A percentile compares a stretch with the other conserved stretches of the same genome.
phyloP scores from a whole-genome alignment of 805 yeast species.

The Scheffersomyces lignosus region DNA sequence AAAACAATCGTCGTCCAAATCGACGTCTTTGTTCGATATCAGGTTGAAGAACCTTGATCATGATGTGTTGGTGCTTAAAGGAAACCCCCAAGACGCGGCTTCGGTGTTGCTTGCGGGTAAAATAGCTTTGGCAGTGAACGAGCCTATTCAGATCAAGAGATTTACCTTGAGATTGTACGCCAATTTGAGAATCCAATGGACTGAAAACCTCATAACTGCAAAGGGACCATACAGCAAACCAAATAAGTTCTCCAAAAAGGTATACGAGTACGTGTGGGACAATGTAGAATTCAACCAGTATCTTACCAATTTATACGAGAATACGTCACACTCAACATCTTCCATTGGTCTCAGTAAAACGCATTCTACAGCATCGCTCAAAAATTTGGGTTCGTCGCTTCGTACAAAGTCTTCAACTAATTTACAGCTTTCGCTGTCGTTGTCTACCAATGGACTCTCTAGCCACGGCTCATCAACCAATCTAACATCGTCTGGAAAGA shows the following conservation, averaged over 20 bases:
- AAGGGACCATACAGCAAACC: constrained; percentile 50
- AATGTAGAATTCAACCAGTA: constrained; percentile 54
- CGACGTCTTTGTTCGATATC: constrained; percentile 43
- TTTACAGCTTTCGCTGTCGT: background rate
- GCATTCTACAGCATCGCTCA: constrained; percentile 46
- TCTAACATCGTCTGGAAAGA: constrained; percentile 17
- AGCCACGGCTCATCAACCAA: constrained; percentile 24
- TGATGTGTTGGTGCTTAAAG: constrained; percentile 80
- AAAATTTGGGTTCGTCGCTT: constrained; percentile 30
- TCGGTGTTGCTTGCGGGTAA: constrained; percentile 76
- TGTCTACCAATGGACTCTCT: constrained; percentile 9
- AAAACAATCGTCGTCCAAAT: constrained; percentile 20
- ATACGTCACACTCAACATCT: constrained; percentile 6
- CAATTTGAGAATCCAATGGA: constrained; percentile 64
- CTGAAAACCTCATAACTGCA: constrained; percentile 49
- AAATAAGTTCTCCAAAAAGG: constrained; percentile 53
- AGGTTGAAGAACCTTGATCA: constrained; percentile 67
- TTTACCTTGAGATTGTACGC: constrained; percentile 67
- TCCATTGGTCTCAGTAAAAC: constrained; percentile 17
- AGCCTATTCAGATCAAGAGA: constrained; percentile 68
- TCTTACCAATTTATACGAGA: constrained; percentile 30
- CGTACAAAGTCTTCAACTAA: constrained; percentile 36
- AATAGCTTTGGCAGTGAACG: constrained; percentile 72
- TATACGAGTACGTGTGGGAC: constrained; percentile 83
- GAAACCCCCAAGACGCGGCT: constrained; percentile 73